These are phyloP conservation scores for Podaxis sp. DNA, from an alignment of 768 basidiomycete species.

Conservation along the genomic window DNA sequence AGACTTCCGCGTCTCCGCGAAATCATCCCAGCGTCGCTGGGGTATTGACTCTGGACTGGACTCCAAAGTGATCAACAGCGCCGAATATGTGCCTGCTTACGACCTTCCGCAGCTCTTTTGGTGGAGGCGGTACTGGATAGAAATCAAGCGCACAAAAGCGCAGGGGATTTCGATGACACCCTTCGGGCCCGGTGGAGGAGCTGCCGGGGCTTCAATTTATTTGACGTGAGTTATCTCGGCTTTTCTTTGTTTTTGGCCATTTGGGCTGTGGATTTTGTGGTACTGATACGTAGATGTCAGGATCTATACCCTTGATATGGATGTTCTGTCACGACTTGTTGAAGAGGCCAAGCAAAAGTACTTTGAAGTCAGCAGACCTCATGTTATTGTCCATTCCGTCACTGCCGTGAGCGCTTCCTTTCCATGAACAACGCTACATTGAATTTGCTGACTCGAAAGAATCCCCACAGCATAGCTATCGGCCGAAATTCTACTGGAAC, in stretches of 20 bases:
- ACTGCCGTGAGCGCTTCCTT: slow-evolving; percentile 21
- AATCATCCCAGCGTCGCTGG: slow-evolving; percentile 35
- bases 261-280: slow-evolving; percentile 12
- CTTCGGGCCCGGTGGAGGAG: slow-evolving; percentile 9
- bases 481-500: slow-evolving; percentile 36
- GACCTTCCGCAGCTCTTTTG: slow-evolving; percentile 34
- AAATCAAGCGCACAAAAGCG: slow-evolving; percentile 25
- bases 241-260: background rate
- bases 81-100: slow-evolving; percentile 38
- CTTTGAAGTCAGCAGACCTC: slow-evolving; percentile 28
- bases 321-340: slow-evolving; percentile 27
- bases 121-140: slow-evolving; percentile 37
- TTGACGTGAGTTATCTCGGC: slow-evolving; percentile 23
- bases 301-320: slow-evolving; percentile 36
- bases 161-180: background rate
- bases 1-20: slow-evolving; percentile 35
- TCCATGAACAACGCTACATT: too few relatives aligned
- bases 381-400: slow-evolving; percentile 31
- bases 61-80: slow-evolving; percentile 22
- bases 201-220: slow-evolving; percentile 19
- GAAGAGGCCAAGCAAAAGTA: slow-evolving; percentile 32
- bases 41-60: slow-evolving; percentile 21
- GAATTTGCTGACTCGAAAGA: too few relatives aligned
- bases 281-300: slow-evolving; percentile 27
- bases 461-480: slow-evolving; percentile 29